Evolutionary conservation across 768 basidiomycete species (phyloP), one percentile per base, ranked within the genome.

Genomic region (Coprinellus micaceus): DNA sequence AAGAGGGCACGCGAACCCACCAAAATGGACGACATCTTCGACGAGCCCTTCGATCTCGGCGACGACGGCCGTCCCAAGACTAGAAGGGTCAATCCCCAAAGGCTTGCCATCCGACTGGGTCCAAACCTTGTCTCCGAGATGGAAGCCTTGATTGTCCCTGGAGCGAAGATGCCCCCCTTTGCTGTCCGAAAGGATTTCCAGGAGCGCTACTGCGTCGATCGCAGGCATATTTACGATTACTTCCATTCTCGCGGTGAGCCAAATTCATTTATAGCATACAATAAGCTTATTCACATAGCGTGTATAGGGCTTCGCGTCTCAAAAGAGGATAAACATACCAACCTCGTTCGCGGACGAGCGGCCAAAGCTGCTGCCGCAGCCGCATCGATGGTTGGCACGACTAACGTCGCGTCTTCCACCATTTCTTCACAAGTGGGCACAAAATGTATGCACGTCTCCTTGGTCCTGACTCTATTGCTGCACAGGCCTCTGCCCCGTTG

Each of bases 151-250:
- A 85, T 91, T 43, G 68, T 77, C 49, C 83, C 86, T 10, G 88
- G 88, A 40, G 83, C 82, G 41, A 86, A 88, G 64, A 91, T 91
- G 88, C 88, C 88, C 6, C 80, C 83, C 10, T 91, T 89, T 62
- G 76, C 82, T 7, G 74, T 84, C 52, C 79, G 88, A 54, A 85
- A 84, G 60, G 84, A 83, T 58, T 81, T 89, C 30, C 88, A 89
- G 69, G 79, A 83, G 64, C 80, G 84, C 45, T 87, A 86, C 66
- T 75, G 74, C 57, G 84, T 88, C 56, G 87, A 89, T 66, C 76
- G 88, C 60, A 73, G 88, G 61, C 87, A 88, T 61, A 83, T 89
- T 60, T 89, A 89, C 65, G 88, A 89, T 69, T 89, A 89, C 67
- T 89, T 87, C 69, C 88, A 89, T 68, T 79, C 77, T n/a, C 69